phyloP scores from a whole-genome alignment of 1,284 basidiomycete genomes.

The Athelia psychrophila region DNA sequence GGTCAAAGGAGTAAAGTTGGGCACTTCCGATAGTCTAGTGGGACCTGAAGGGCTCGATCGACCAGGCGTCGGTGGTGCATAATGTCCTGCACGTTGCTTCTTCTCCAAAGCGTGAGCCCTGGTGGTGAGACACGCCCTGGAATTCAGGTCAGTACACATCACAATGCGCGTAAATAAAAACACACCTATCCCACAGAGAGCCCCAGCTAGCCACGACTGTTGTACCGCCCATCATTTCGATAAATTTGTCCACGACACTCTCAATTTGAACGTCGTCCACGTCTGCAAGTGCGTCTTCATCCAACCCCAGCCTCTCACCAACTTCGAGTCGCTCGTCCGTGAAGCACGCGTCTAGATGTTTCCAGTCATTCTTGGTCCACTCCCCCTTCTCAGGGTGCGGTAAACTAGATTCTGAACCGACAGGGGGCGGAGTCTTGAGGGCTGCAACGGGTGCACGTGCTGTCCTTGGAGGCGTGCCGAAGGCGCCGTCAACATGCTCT shows the following conservation, averaged over 20 bases:
- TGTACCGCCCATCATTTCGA: slow-evolving; percentile 41
- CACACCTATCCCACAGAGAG: slow-evolving; percentile 51
- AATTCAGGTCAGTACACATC: slow-evolving; percentile 1
- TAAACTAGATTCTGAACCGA: slow-evolving; percentile 1
- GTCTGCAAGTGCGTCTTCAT: slow-evolving; percentile 36
- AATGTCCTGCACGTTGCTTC: slow-evolving; percentile 56
- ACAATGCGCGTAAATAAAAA: slow-evolving; percentile 5
- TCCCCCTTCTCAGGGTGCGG: slow-evolving; percentile 14
- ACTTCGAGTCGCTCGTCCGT: slow-evolving; percentile 60
- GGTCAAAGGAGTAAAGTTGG: slow-evolving; percentile 49
- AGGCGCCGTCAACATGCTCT: slow-evolving; percentile 8
- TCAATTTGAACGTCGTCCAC: slow-evolving; percentile 48
- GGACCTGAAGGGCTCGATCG: slow-evolving; percentile 7
- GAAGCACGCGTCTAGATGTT: slow-evolving; percentile 71
- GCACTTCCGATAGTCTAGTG: slow-evolving; percentile 32
- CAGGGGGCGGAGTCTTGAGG: slow-evolving; percentile 24
- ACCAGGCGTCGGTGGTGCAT: slow-evolving; percentile 48
- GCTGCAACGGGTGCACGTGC: slow-evolving; percentile 10
- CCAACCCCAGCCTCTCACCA: slow-evolving; percentile 28
- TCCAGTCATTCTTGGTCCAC: slow-evolving; percentile 76
- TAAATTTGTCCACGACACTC: slow-evolving; percentile 55
- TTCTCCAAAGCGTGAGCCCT: slow-evolving; percentile 56
- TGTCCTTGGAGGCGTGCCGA: slow-evolving; percentile 2
- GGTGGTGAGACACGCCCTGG: slow-evolving; percentile 50
- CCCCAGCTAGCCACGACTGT: slow-evolving; percentile 37